Conservation (phyloP, 805 yeast species). For the Millerozyma acaciae region DNA sequence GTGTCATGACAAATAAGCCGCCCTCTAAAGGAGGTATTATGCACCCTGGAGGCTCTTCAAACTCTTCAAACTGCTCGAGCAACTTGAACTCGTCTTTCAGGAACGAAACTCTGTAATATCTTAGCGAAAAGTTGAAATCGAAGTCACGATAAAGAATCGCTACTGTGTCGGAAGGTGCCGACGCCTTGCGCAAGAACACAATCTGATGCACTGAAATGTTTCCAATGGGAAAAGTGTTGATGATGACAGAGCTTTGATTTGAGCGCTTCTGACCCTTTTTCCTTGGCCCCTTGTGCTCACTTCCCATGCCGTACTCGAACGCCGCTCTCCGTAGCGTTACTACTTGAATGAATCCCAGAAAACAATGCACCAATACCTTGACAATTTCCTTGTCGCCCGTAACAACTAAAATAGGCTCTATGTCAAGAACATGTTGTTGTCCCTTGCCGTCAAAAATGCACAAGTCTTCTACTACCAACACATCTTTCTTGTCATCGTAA, state of each 20-base stretch:
- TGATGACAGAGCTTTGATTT: too few relatives aligned
- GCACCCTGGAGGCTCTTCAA: slow-evolving; percentile 27
- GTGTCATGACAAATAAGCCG: slow-evolving; percentile 27
- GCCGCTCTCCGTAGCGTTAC: slow-evolving; percentile 9
- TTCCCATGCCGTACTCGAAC: background rate
- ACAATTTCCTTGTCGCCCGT: slow-evolving; percentile 8
- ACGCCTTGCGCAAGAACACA: slow-evolving; percentile 8
- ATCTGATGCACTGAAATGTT: slow-evolving; percentile 15
- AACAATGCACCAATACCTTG: slow-evolving; percentile 18
- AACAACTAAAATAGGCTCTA: slow-evolving; percentile 15
- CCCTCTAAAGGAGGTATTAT: slow-evolving; percentile 18
- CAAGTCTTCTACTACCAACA: slow-evolving; percentile 8
- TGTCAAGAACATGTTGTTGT: slow-evolving; percentile 22
- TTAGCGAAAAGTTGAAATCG: slow-evolving; percentile 27
- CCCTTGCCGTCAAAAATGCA: slow-evolving; percentile 15
- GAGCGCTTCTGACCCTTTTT: too few relatives aligned
- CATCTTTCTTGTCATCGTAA: slow-evolving; percentile 5
- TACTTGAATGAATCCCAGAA: slow-evolving; percentile 16
- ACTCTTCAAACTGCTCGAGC: slow-evolving; percentile 22
- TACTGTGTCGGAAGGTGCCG: slow-evolving; percentile 6
- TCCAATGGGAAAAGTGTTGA: slow-evolving; percentile 14
- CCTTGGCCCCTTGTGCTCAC: background rate
- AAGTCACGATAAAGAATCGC: slow-evolving; percentile 33
- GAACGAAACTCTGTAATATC: slow-evolving; percentile 22
- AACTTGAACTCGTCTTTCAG: background rate